Base-by-base conservation (phyloP, 2,329 filamentous ascomycete species). In the Cercospora canescens region DNA sequence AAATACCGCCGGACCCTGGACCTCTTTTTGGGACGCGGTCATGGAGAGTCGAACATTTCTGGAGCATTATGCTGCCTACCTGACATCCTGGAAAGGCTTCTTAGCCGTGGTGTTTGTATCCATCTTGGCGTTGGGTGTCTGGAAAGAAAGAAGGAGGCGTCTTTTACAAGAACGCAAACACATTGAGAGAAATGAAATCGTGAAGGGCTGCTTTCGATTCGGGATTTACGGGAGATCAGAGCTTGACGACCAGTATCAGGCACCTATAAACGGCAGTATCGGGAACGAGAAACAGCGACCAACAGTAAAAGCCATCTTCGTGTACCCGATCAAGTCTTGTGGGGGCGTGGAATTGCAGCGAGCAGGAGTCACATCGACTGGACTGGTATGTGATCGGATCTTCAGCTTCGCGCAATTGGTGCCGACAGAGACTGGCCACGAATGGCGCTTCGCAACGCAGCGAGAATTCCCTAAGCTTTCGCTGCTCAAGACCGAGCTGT, bases 371-470 rank as follows among this genome's bases (percentile, higher is more conserved):
- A 82, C 81, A 4, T 75, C 75, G 60, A 72, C 80, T 71, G 82
- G 82, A 62, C 79, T 84, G 58, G 73, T 78, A 18, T 79, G 82
- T 65, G 82, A 84, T 66, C 76, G 82, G 65, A 75, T 72, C 3
- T 79, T 77, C 66, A 76, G 88, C 56, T 92, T 97, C 76, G 93
- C 91, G 1, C 90, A 94, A 77, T 77, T 83, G 45, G 76, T 81
- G 37, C 78, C 78, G 4, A 77, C 69, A 39, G 62, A 67, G 18
- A 48, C 63, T 7, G 74, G 78, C 56, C 83, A 83, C 70, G 78
- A 79, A 26, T 95, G 91, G 91, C 84, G 88, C 14, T 89, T 91
- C 75, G 82, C 93, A 76, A 92, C 91, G 0, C 87, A 89, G 75
- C 82, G 90, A 63, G 85, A 90, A 70, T 88, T 88, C 70, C 88